Conservation (phyloP, 1,139 yeast species). For the Diutina rugosa region DNA sequence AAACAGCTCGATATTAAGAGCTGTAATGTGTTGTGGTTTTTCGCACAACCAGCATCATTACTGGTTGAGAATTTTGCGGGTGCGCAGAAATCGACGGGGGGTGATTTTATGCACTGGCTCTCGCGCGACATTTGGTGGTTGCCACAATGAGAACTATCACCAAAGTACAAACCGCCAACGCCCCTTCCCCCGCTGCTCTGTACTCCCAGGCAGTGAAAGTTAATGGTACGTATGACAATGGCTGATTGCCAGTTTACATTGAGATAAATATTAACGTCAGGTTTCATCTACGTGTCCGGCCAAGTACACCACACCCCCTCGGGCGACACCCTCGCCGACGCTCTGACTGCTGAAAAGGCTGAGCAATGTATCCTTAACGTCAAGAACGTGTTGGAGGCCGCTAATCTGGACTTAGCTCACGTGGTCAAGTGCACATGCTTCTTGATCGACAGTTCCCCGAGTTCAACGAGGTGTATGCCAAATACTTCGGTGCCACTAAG, state of each 20-base stretch:
- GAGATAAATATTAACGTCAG: slow-evolving; percentile 12
- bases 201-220: slow-evolving; percentile 90
- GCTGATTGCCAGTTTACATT: not conserved
- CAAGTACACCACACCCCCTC: slow-evolving; percentile 88
- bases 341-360: slow-evolving; percentile 61
- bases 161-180: slow-evolving; percentile 25
- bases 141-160: not conserved
- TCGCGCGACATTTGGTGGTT: not conserved
- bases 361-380: slow-evolving; percentile 77
- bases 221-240: slow-evolving; percentile 35
- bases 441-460: slow-evolving; percentile 76
- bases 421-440: slow-evolving; percentile 80
- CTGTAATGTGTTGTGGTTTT: too few relatives aligned
- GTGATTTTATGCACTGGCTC: too few relatives aligned
- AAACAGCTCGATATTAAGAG: too few relatives aligned
- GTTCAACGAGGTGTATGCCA: slow-evolving; percentile 73
- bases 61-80: too few relatives aligned
- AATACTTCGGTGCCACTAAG: slow-evolving; percentile 69
- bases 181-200: slow-evolving; percentile 94
- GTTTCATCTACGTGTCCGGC: slow-evolving; percentile 84
- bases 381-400: slow-evolving; percentile 61
- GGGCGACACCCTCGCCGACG: slow-evolving; percentile 43
- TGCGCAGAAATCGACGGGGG: too few relatives aligned
- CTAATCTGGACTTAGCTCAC: slow-evolving; percentile 70
- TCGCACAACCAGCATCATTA: too few relatives aligned